Conservation (phyloP, 495 filamentous ascomycete species). For the Parmelia sp. region DNA sequence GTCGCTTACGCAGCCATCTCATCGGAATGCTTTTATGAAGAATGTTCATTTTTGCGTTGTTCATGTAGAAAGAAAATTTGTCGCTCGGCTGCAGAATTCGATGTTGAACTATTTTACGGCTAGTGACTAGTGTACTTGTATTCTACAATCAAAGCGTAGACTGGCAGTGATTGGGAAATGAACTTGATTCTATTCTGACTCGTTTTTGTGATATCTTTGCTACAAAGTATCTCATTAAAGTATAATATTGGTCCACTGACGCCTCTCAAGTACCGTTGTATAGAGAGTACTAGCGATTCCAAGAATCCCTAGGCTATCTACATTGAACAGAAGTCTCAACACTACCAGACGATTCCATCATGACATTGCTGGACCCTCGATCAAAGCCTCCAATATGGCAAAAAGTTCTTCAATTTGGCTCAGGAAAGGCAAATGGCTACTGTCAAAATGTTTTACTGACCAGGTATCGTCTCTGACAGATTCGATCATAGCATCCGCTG, state of each 20-base stretch:
- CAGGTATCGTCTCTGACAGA: not conserved
- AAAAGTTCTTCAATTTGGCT: not conserved
- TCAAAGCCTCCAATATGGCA: not conserved
- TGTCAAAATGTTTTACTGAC: not conserved
- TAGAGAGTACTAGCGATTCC: not conserved
- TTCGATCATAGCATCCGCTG: not conserved
- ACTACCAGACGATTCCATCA: not conserved
- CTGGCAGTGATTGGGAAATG: too few species aligned
- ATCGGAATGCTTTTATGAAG: constrained; percentile 57
- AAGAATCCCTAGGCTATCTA: too few species aligned
- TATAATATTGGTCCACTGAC: too few species aligned
- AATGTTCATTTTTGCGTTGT: constrained; percentile 64
- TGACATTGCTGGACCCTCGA: not conserved
- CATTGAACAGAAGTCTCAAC: too few species aligned
- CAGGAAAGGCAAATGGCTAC: not conserved
- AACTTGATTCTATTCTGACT: too few species aligned
- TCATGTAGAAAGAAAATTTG: constrained; percentile 44
- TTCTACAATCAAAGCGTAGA: too few species aligned
- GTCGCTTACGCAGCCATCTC: constrained; percentile 38
- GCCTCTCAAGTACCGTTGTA: not conserved
- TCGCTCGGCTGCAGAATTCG: not conserved
- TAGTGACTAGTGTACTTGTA: too few species aligned
- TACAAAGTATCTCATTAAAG: too few species aligned
- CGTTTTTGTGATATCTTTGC: too few species aligned
- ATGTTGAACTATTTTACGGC: not conserved